These are phyloP conservation scores for Suhomyces prunicola DNA, from an alignment of 805 yeast species.

Conservation along the genomic window DNA sequence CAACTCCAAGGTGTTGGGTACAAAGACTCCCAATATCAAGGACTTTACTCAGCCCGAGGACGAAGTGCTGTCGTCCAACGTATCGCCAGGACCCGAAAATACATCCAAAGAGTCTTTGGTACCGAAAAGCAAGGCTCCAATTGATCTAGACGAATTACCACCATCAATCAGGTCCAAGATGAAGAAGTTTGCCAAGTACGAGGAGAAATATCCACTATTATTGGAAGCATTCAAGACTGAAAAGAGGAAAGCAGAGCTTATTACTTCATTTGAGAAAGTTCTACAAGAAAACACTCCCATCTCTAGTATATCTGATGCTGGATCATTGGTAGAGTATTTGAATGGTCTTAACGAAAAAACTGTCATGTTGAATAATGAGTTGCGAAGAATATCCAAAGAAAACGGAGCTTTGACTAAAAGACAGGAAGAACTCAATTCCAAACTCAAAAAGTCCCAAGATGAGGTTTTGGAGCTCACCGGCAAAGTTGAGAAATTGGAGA, in stretches of 20 bases:
- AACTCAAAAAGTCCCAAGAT: slow-evolving; percentile 6
- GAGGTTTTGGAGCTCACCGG: background rate
- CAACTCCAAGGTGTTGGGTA: slow-evolving; percentile 31
- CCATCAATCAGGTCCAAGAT: slow-evolving; percentile 58
- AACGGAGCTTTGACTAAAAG: slow-evolving; percentile 9
- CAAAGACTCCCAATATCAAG: slow-evolving; percentile 46
- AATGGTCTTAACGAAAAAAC: slow-evolving; percentile 59
- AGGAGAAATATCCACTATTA: slow-evolving; percentile 82
- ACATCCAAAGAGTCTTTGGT: background rate
- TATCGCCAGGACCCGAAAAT: slow-evolving; percentile 4
- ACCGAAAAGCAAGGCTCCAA: slow-evolving; percentile 1
- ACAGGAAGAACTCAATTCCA: slow-evolving; percentile 3
- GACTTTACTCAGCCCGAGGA: slow-evolving; percentile 49
- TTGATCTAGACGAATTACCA: slow-evolving; percentile 44
- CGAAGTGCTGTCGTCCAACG: slow-evolving; percentile 20
- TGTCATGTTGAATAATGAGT: slow-evolving; percentile 59
- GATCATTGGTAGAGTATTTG: slow-evolving; percentile 65
- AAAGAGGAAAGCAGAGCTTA: slow-evolving; percentile 59
- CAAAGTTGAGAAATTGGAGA: background rate
- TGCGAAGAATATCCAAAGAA: slow-evolving; percentile 46
- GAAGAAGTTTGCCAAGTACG: slow-evolving; percentile 79
- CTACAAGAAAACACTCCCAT: slow-evolving; percentile 80
- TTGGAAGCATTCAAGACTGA: slow-evolving; percentile 83
- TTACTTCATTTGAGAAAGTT: slow-evolving; percentile 62
- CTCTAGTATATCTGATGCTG: slow-evolving; percentile 69